These are phyloP conservation scores for Podila minutissima DNA, from an alignment of 192 early-diverging fungal species.

Conservation along the genomic window DNA sequence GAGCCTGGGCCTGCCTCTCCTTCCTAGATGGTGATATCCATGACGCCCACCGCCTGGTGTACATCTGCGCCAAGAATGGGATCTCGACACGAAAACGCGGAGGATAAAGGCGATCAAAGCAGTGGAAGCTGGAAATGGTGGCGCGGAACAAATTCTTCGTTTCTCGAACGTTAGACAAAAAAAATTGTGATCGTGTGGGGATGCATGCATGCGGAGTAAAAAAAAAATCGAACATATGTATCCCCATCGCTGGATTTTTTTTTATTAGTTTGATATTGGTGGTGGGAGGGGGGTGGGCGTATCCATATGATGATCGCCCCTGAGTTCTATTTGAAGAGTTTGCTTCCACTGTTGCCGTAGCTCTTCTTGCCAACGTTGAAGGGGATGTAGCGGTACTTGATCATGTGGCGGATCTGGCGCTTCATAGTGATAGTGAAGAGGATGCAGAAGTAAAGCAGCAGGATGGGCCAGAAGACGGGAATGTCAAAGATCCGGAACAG, in stretches of 20 bases:
- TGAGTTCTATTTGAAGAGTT: conserved; percentile 1
- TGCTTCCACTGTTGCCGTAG: conserved; percentile 52
- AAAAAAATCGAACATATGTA: no score
- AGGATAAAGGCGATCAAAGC: no score
- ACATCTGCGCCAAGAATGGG: no score
- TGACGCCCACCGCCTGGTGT: no score
- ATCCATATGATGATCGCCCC: background rate
- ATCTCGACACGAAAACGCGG: no score
- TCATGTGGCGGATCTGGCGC: conserved; percentile 97
- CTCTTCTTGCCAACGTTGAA: conserved; percentile 84
- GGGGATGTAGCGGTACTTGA: conserved; percentile 92
- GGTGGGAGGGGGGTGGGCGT: background rate
- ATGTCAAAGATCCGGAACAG: conserved; percentile 92
- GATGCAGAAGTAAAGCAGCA: conserved; percentile 95
- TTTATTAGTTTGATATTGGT: background rate
- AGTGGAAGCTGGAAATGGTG: no score
- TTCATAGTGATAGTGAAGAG: conserved; percentile 96
- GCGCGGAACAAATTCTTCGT: no score
- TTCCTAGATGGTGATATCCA: no score
- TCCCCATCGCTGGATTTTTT: background rate
- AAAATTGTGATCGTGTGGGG: no score
- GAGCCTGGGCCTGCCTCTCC: no score
- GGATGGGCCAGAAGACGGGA: conserved; percentile 99
- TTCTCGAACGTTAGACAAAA: no score
- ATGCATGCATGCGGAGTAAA: no score